phyloP scores from a whole-genome alignment of 129 eudicot species.

The Solidago caesia region DNA sequence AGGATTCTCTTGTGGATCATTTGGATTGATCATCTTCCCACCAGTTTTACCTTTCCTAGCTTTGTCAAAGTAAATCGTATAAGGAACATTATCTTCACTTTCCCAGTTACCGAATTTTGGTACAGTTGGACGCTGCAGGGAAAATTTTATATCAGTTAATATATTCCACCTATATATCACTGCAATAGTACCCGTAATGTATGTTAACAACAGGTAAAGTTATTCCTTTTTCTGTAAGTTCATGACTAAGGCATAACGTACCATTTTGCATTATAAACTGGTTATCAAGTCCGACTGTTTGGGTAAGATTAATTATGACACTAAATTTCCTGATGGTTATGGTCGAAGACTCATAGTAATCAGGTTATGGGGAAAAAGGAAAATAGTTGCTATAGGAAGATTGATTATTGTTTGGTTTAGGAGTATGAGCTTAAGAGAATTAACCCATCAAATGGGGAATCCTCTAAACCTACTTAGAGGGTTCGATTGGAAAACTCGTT shows the following conservation, averaged over 20 bases:
- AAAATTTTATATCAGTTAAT: conserved; percentile 10
- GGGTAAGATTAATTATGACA: not conserved
- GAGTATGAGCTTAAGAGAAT: not conserved
- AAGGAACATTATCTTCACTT: conserved; percentile 63
- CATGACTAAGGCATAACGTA: not conserved
- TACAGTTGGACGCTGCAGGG: conserved; percentile 58
- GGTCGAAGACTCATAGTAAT: not conserved
- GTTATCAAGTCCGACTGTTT: not conserved
- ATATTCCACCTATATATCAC: not conserved
- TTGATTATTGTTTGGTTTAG: not conserved
- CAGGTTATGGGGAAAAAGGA: not conserved
- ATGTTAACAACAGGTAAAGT: not conserved
- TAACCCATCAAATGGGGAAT: not conserved
- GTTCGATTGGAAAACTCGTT: not conserved
- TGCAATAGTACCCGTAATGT: not conserved
- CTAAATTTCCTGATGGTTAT: not conserved
- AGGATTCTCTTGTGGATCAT: conserved; percentile 83
- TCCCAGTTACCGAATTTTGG: conserved; percentile 97
- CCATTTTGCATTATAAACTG: not conserved
- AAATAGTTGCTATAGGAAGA: not conserved
- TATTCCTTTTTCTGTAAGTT: not conserved
- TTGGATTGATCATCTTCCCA: conserved; percentile 86
- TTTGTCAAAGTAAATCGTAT: conserved; percentile 78
- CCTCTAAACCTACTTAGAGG: not conserved
- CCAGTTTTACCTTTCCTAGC: conserved; percentile 69